Evolutionary conservation across 1,284 basidiomycete species (phyloP), one percentile per base, ranked within the genome.

Genomic region (Leccinum holopus): DNA sequence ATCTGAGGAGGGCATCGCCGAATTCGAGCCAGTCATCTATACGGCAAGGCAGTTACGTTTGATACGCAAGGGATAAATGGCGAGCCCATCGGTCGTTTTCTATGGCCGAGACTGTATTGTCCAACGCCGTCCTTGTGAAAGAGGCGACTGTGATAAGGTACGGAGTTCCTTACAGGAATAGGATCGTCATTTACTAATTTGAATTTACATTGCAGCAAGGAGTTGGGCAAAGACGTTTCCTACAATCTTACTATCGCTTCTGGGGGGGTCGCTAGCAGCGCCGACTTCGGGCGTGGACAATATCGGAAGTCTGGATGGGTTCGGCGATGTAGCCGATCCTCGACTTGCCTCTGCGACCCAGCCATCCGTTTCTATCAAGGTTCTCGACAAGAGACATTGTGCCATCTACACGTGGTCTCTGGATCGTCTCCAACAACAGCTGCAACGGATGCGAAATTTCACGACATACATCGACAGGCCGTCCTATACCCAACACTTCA

Each of bases 71-170:
- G 64, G 87, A 89, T 66, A 88, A 85, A 67, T 99, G 97, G 97
- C 84, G 91, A 67, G 82, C 84, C 0, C 87, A 95, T 75, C 83
- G 90, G 35, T 84, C 90, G 8, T 95, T 96, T 73, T 90, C 88
- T 1, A 97, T 98, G 92, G 94, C 96, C 0, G 96, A 98, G 77
- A 79, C 87, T 55, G 86, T 97, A 9, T 79, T 99, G 54, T 89
- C 90, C 6, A 90, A 88, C 72, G 96, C 97, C 5, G 90, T 95
- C 0, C 76, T 91, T 59, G 80, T 99, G 51, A 96, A 97, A 76
- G 97, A 99, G 77, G 96, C 95, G 9, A 98, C 98, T 73, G 84
- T 97, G 47, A 91, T 97, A 69, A 94, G 92, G 94, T 92, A 67
- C 65, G 84, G 57, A 41, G 61, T 65, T 65, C 64, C 51, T 54